phyloP scores from a whole-genome alignment of 2,329 filamentous ascomycete species.

The Fusarium pilosicola region DNA sequence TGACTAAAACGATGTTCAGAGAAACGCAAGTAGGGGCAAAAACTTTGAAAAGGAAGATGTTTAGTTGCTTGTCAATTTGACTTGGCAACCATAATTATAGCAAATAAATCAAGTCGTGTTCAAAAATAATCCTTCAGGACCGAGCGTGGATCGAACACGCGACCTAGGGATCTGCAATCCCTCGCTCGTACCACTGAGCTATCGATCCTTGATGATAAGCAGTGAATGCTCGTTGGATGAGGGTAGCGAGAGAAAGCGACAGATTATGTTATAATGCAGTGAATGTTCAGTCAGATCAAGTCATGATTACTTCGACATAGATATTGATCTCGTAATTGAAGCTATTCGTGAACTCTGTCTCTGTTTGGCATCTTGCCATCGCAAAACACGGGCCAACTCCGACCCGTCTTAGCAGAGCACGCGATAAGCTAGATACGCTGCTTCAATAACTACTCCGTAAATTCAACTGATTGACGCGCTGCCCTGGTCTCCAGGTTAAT shows the following conservation, averaged over 20 bases:
- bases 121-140: slow-evolving; percentile 8
- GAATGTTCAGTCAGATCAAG: no score
- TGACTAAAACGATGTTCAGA: no score
- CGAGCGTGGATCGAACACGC: slow-evolving; percentile 40
- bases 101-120: no score
- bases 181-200: slow-evolving; percentile 40
- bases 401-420: neutral
- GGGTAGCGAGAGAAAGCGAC: rapidly evolving
- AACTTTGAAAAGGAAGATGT: no score
- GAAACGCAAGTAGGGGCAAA: neutral
- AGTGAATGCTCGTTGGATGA: neutral
- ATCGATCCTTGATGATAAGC: slow-evolving; percentile 18
- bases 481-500: neutral
- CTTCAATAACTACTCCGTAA: no score
- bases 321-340: neutral
- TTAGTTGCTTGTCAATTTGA: no score
- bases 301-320: neutral
- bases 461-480: neutral
- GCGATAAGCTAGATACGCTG: neutral
- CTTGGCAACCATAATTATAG: no score
- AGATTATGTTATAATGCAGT: rapidly evolving
- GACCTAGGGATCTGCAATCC: slow-evolving; percentile 41
- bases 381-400: neutral
- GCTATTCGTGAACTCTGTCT: neutral
- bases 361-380: rapidly evolving